Evolutionary conservation across 2,329 filamentous ascomycete genomes (phyloP).

Genomic region (Pezicula neosporulosa): DNA sequence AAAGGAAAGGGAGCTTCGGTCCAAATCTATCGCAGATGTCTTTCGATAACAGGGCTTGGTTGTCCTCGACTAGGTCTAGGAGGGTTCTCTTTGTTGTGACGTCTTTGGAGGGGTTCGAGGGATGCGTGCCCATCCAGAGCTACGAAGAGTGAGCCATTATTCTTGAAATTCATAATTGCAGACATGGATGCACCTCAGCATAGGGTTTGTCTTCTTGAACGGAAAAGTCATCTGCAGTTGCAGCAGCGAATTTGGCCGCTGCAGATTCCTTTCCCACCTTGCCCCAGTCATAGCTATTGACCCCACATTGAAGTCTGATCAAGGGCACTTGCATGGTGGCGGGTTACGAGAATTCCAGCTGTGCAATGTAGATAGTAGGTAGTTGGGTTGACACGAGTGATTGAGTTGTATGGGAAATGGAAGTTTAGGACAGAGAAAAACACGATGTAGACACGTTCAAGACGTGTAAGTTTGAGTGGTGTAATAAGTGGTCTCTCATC

Average conservation of each 20-base stretch:
- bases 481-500: too few relatives aligned
- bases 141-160: constrained; percentile 34
- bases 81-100: constrained; percentile 78
- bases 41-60: constrained; percentile 74
- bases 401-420: background rate
- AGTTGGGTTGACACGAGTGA: background rate
- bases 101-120: constrained; percentile 91
- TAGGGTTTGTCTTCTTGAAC: constrained; percentile 89
- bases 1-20: constrained; percentile 86
- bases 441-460: too few relatives aligned
- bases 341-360: background rate
- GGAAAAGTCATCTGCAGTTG: constrained; percentile 72
- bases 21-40: constrained; percentile 73
- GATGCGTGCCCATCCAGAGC: constrained; percentile 99
- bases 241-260: constrained; percentile 84
- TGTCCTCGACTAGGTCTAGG: constrained; percentile 83
- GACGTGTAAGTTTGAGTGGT: too few relatives aligned
- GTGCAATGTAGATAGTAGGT: background rate
- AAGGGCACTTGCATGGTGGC: constrained; percentile 60
- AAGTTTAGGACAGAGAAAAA: background rate
- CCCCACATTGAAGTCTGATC: constrained; percentile 82
- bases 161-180: constrained; percentile 13
- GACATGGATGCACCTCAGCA: constrained; percentile 63
- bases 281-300: constrained; percentile 99
- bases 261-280: constrained; percentile 87